A percentile compares a stretch with the other conserved stretches of the same genome.
Conservation (phyloP, 768 basidiomycete genomes). For the Russula sp. region DNA sequence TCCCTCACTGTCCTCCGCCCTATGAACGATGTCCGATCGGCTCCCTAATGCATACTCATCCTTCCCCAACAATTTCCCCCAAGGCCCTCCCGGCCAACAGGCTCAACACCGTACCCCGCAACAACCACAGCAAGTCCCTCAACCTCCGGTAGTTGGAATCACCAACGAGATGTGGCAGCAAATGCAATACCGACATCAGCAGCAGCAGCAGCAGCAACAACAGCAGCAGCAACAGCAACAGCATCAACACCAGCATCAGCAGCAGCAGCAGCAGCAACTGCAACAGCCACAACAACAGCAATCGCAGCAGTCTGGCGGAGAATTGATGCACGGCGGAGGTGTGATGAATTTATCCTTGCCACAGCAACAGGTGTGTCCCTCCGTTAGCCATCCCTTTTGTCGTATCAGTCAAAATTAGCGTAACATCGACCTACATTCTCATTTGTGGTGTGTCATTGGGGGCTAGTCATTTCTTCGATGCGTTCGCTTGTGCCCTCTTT, state of each 20-base stretch:
- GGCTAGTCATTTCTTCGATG: not conserved
- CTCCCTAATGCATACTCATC: constrained; percentile 26
- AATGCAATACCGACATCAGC: constrained; percentile 11
- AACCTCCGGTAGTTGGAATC: constrained; percentile 25
- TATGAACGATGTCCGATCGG: constrained; percentile 32
- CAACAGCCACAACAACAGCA: constrained; percentile 23
- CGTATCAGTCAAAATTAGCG: constrained; percentile 3
- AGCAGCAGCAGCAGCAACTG: constrained; percentile 18
- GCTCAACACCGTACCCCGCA: constrained; percentile 23
- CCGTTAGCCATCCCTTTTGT: constrained; percentile 4
- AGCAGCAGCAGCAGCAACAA: constrained; percentile 21
- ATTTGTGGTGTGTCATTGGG: not conserved
- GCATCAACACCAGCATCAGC: not conserved
- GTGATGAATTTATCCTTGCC: not conserved
- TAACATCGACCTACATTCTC: not conserved
- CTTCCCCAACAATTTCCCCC: constrained; percentile 25
- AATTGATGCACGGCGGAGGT: constrained; percentile 18
- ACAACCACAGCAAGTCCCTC: constrained; percentile 23
- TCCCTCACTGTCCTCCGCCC: constrained; percentile 26
- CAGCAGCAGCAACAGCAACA: constrained; percentile 18
- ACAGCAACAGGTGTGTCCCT: constrained; percentile 22
- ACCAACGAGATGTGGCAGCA: constrained; percentile 27
- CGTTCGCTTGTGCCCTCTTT: constrained; percentile 5
- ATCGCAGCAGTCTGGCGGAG: constrained; percentile 10
- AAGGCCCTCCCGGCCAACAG: constrained; percentile 24